Conservation (phyloP, 2,329 filamentous ascomycete species). For the Tolypocladium sp. region DNA sequence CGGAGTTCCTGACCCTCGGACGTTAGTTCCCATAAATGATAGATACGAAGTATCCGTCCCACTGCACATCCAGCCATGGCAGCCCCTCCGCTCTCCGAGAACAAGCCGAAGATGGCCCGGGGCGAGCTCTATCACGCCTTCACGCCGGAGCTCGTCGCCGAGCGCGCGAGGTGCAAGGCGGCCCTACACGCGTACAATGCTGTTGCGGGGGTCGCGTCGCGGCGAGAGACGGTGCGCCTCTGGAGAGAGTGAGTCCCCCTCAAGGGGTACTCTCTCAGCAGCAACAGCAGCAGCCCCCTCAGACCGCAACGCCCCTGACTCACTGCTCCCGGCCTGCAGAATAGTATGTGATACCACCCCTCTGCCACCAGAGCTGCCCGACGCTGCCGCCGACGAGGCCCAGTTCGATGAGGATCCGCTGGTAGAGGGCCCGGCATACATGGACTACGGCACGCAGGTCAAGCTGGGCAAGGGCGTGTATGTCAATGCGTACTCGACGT, state of each 20-base stretch:
- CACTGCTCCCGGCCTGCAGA: not conserved
- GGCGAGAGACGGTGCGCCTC: not conserved
- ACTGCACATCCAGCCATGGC: not conserved
- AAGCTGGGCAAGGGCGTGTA: slow-evolving; percentile 57
- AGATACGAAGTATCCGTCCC: too few species aligned
- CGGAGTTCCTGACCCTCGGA: too few species aligned
- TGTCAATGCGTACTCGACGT: slow-evolving; percentile 65
- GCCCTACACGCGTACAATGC: not conserved
- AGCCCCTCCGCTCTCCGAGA: not conserved
- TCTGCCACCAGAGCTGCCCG: not conserved
- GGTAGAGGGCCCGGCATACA: not conserved
- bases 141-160: not conserved
- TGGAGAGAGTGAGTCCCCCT: not conserved
- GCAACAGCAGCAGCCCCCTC: not conserved
- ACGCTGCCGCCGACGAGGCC: not conserved
- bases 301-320: not conserved
- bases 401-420: not conserved
- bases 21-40: too few species aligned
- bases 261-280: not conserved
- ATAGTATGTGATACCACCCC: not conserved
- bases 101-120: not conserved
- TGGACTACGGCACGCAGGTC: slow-evolving; percentile 20
- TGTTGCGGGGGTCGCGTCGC: not conserved
- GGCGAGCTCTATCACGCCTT: not conserved
- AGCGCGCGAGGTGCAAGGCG: not conserved